Percentiles rank a stretch among this genome's conserved stretches.
phyloP scores from a whole-genome alignment of 2,329 filamentous ascomycete species.

The Domatiomyces globalis region DNA sequence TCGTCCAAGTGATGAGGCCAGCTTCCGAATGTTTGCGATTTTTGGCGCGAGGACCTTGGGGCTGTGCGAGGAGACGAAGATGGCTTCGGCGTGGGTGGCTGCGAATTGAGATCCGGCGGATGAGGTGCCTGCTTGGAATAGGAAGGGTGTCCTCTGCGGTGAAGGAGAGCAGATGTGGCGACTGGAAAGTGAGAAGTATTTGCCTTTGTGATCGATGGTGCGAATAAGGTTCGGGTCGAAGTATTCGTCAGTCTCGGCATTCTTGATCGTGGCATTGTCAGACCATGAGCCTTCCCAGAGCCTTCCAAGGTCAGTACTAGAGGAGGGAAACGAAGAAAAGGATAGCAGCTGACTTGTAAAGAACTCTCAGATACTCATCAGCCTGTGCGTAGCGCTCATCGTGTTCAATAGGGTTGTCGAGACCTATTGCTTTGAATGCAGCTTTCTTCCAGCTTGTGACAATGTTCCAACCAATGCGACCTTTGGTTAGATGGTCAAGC shows the following conservation, averaged over 20 bases:
- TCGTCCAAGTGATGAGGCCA: constrained; percentile 38
- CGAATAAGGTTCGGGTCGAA: constrained; percentile 45
- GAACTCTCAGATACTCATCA: constrained; percentile 46
- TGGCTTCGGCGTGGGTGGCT: constrained; percentile 44
- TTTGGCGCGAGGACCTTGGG: constrained; percentile 37
- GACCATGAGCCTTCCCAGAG: constrained; percentile 45
- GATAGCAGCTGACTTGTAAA: constrained; percentile 41
- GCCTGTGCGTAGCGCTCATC: constrained; percentile 48
- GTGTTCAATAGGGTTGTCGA: constrained; percentile 44
- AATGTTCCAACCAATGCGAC: constrained; percentile 53
- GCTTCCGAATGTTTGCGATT: constrained; percentile 38
- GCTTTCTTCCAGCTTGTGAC: constrained; percentile 51
- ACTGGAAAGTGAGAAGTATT: constrained; percentile 33
- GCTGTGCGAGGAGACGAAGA: constrained; percentile 44
- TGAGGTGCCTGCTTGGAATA: constrained; percentile 48
- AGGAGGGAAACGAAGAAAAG: background rate
- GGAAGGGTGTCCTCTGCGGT: constrained; percentile 42
- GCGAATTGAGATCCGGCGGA: constrained; percentile 44
- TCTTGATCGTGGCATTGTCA: constrained; percentile 41
- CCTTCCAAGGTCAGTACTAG: constrained; percentile 19
- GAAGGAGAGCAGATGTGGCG: constrained; percentile 40
- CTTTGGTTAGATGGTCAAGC: constrained; percentile 47
- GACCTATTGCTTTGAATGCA: constrained; percentile 48
- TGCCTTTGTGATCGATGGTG: constrained; percentile 46
- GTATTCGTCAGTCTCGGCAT: constrained; percentile 42